Evolutionary conservation across 805 yeast species (phyloP), one percentile per base, ranked within the genome.

Genomic region (Metschnikowia similis): DNA sequence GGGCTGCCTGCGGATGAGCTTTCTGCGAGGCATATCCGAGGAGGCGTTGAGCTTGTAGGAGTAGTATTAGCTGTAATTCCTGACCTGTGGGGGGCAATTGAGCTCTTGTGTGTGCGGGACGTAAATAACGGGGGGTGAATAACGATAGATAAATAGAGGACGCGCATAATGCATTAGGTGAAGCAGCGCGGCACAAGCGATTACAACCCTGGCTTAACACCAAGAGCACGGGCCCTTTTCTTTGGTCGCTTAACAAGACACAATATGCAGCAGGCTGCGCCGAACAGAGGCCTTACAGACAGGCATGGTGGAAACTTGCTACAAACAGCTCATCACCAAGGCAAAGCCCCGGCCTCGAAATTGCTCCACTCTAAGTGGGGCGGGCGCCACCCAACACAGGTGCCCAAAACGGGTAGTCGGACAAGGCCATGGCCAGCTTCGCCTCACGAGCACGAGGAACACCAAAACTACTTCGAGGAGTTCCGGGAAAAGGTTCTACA

Each of bases 1-100:
- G 45, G 68, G 65, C 48, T 62, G 71, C 41, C 58, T 62, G 48
- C 72, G 54, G 27, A 69, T 37, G 34, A 56, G 48, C 45, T 56
- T 56, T 34, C 48, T 53, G 7, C 54, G 41, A 17, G 49, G 48
- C 59, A 55, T 57, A 17, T 4, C 11, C 4, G 5, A 21, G 21
- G 21, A 21, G 21, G 21, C 21, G 3, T 21, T 21, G 21, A 5
- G 21, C 5, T 21, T 21, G 21, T 4, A 21, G 21, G 21, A 21
- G 21, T 21, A 4, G 21, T 21, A 21, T 21, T 21, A 4, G 21
- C 21, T 21, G 21, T 21, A 21, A 21, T 21, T 21, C 4, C 21
- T 21, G 21, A 21, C 21, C 8, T 38, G 30, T 38, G 41, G 11
- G 27, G 28, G 29, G 3, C 8, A 9, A 14, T 8, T 38, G 10